Evolutionary conservation across 345 rosid genomes (phyloP).

Genomic region (Bretschneidera sinensis): DNA sequence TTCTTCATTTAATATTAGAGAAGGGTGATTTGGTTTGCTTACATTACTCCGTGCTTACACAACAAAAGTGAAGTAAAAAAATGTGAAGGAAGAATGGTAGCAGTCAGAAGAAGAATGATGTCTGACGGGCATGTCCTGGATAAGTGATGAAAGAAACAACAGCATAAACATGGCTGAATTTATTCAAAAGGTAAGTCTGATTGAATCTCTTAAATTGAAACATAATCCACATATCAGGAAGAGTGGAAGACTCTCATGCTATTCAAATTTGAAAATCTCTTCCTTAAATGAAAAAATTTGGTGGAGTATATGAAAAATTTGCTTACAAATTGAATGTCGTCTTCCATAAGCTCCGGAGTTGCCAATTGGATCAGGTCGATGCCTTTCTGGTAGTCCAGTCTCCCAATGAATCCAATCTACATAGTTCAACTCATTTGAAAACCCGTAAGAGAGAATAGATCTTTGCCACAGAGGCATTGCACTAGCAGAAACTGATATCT

Average conservation of each 20-base stretch:
- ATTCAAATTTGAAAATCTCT: background rate
- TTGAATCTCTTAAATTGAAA: no score
- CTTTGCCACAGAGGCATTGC: background rate
- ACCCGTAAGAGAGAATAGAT: conserved; percentile 4
- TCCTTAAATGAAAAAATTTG: conserved; percentile 4
- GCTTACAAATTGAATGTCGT: conserved; percentile 91
- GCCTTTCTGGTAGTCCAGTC: conserved; percentile 94
- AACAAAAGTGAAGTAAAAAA: no score
- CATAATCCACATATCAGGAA: no score
- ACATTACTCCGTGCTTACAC: no score
- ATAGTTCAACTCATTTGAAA: conserved; percentile 20
- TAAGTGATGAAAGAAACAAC: no score
- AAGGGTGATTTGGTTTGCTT: no score
- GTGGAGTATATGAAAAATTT: conserved; percentile 26
- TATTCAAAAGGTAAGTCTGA: no score
- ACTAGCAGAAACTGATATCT: conserved; percentile 14
- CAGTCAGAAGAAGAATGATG: no score
- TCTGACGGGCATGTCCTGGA: no score
- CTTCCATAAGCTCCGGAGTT: conserved; percentile 72
- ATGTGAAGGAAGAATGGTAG: no score
- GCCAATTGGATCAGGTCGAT: conserved; percentile 73
- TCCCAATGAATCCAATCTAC: conserved; percentile 95
- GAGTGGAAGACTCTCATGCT: background rate
- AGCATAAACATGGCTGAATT: no score
- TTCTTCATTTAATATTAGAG: no score